Base-by-base conservation (phyloP, 2,329 filamentous ascomycete genomes). In the Rosellinia necatrix region DNA sequence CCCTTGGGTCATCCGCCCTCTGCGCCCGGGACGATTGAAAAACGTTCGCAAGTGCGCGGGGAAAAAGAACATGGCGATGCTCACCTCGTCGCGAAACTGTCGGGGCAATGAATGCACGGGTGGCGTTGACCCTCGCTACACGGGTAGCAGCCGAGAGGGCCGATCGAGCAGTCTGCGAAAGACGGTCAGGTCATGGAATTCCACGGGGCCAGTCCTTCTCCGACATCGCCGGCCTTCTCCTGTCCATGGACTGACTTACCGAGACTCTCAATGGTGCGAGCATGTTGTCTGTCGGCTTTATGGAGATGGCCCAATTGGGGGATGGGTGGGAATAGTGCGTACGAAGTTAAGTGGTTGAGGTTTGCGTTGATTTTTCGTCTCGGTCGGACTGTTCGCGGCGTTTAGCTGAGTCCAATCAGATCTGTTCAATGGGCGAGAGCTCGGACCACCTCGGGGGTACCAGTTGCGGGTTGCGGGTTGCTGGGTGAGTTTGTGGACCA, bases 61-160 rank as follows among this genome's bases (percentile, higher is more conserved):
- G 54, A 10, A 68, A 72, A 6, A 19, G 25, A 67, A 73, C 66
- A 59, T 62, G 47, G 63, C 61, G 60, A 34, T 40, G 53, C 83
- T 75, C 81, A 86, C 83, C 82, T 81, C 81, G 79, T 72, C 83
- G 79, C 63, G 82, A 81, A 66, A 84, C 78, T 49, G 83, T 85
- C 61, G 83, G 82, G 68, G 79, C 81, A 68, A 85, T 82, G 72
- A 85, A 85, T 69, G 76, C 76, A 71, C 83, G 79, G 71, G 75
- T 73, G 66, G 76, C 69, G 67, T 74, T 76, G 50, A 75, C 74
- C 71, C 74, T 72, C 71, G 79, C 76, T 69, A 78, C 70, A 71
- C 79, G 74, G 72, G 77, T 75, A 72, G 78, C 74, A 71, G 76
- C 75, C 72, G 77, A 76, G 68, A 77, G 70, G 75, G 77, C 77